Evolutionary conservation across 2,329 filamentous ascomycete genomes (phyloP).

Genomic region (Torrubiella hemipterigena): DNA sequence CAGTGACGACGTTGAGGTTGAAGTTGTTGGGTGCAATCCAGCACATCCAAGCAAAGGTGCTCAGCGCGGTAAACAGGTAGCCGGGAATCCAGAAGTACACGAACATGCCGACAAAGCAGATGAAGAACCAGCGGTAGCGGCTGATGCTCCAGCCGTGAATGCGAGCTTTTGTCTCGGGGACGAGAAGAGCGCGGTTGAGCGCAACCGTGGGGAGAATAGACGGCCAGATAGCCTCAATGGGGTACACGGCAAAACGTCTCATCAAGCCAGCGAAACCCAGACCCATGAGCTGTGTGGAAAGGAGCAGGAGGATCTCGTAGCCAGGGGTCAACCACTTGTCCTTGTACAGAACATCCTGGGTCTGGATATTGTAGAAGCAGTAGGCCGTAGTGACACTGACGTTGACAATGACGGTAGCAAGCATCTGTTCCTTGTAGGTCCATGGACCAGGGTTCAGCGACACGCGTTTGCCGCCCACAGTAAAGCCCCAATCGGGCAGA

Average conservation of each 20-base stretch:
- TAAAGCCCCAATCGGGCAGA: constrained; percentile 19
- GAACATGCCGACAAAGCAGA: constrained; percentile 22
- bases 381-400: constrained; percentile 27
- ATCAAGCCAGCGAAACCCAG: constrained; percentile 31
- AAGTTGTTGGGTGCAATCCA: constrained; percentile 32
- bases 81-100: constrained; percentile 33
- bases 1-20: constrained; percentile 16
- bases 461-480: constrained; percentile 12
- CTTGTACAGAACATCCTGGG: constrained; percentile 26
- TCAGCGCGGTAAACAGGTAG: constrained; percentile 27
- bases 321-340: constrained; percentile 24
- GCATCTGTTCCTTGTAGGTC: constrained; percentile 33
- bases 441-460: constrained; percentile 28
- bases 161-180: constrained; percentile 21
- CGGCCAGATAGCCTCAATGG: constrained; percentile 4
- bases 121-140: constrained; percentile 26
- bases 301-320: constrained; percentile 22
- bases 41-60: constrained; percentile 32
- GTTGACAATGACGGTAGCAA: constrained; percentile 35
- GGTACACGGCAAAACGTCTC: constrained; percentile 27
- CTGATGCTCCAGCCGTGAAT: constrained; percentile 30
- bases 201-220: constrained; percentile 29
- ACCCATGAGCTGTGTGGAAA: constrained; percentile 25
- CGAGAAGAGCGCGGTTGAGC: constrained; percentile 6
- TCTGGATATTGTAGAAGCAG: constrained; percentile 31